phyloP scores from a whole-genome alignment of 1,284 basidiomycete genomes.

The Heterobasidion parviporum region DNA sequence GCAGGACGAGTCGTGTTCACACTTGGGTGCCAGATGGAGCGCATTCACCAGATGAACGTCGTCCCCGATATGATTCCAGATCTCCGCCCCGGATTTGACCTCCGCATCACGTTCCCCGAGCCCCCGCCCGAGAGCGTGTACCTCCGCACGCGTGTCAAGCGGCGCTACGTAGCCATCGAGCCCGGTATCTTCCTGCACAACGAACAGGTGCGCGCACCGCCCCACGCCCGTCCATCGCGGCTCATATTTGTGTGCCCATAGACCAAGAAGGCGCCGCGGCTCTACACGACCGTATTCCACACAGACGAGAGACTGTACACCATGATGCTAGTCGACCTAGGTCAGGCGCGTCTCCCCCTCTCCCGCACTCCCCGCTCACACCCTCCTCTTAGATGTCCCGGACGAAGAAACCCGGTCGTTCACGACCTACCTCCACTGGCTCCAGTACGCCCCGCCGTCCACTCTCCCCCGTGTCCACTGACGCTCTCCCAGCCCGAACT shows the following conservation, averaged over 20 bases:
- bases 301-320: conserved; percentile 81
- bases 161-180: conserved; percentile 46
- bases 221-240: neutral
- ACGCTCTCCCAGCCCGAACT: conserved; percentile 56
- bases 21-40: conserved; percentile 66
- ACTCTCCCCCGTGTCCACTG: conserved; percentile 4
- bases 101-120: conserved; percentile 52
- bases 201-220: conserved; percentile 41
- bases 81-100: conserved; percentile 67
- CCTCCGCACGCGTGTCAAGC: conserved; percentile 23
- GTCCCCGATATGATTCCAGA: conserved; percentile 80
- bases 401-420: conserved; percentile 58
- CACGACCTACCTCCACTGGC: conserved; percentile 78
- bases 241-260: conserved; percentile 16
- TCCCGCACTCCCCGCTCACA: neutral
- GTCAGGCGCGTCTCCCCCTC: conserved; percentile 26
- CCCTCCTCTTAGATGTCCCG: conserved; percentile 58
- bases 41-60: conserved; percentile 83
- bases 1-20: conserved; percentile 4
- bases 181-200: conserved; percentile 64
- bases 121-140: conserved; percentile 21
- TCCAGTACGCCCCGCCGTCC: conserved; percentile 49
- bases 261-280: conserved; percentile 54
- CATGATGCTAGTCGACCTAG: conserved; percentile 80
- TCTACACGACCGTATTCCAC: conserved; percentile 75